phyloP scores from a whole-genome alignment of 2,329 filamentous ascomycete species.

The Dothistroma pini region DNA sequence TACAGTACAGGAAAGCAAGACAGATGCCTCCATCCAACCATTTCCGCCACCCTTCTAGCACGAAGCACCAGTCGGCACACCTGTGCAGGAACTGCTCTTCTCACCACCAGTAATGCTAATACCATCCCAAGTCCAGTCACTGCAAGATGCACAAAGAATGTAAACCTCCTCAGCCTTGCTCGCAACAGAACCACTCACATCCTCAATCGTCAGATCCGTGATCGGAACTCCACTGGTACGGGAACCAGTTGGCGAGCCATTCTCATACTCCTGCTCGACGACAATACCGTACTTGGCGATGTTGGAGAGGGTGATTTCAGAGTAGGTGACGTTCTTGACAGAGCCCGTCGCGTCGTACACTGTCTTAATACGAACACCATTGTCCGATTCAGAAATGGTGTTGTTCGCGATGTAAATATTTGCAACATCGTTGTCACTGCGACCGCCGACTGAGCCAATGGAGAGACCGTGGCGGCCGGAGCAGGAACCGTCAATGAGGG shows the following conservation, averaged over 20 bases:
- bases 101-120: constrained; percentile 53
- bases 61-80: constrained; percentile 35
- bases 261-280: constrained; percentile 58
- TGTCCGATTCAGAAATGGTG: constrained; percentile 50
- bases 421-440: constrained; percentile 51
- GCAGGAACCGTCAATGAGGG: constrained; percentile 26
- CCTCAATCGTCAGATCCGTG: constrained; percentile 46
- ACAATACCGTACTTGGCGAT: constrained; percentile 56
- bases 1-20: background rate
- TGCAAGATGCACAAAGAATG: constrained; percentile 54
- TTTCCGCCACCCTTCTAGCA: constrained; percentile 9
- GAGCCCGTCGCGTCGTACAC: constrained; percentile 49
- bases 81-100: constrained; percentile 40
- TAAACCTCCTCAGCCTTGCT: constrained; percentile 42
- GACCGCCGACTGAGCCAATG: constrained; percentile 49
- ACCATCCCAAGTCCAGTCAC: constrained; percentile 52
- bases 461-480: constrained; percentile 25
- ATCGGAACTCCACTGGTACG: constrained; percentile 55
- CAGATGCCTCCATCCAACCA: background rate
- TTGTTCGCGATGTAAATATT: constrained; percentile 51
- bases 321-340: constrained; percentile 53
- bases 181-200: constrained; percentile 45
- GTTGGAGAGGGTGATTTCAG: constrained; percentile 48
- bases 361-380: constrained; percentile 57
- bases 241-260: constrained; percentile 41